Evolutionary conservation across 1,284 basidiomycete species (phyloP), one percentile per base, ranked within the genome.

Genomic region (Hemileia vastatrix): DNA sequence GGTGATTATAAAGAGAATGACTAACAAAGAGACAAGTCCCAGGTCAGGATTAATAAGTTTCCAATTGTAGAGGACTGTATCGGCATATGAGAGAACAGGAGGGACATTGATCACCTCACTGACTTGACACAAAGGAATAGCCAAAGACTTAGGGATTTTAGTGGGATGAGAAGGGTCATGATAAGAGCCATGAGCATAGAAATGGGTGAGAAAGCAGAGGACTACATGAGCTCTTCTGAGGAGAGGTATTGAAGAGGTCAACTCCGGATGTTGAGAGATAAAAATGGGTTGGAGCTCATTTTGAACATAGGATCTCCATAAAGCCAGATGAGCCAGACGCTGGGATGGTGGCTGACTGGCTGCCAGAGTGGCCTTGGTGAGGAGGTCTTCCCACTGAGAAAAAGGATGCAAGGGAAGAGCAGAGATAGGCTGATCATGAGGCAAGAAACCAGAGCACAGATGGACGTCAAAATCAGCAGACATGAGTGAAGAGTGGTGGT

Each of bases 401-500:
- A 58, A 78, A 76, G 0, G 31, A 23, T 4, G 56, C 11, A 65
- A 68, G 0, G 82, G 81, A 0, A 96, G 81, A 8, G 85, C 81
- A 43, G 75, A 69, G 0, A 90, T 71, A 0, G 91, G 90, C 0
- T 83, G 81, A 32, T 86, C 82, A 0, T 88, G 87, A 0, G 93
- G 92, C 80, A 96, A 84, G 75, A 97, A 96, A 0, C 93, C 93
- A 0, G 90, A 90, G 21, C 85, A 81, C 1, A 88, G 88, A 73
- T 94, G 89, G 67, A 96, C 87, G 74, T 95, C 91, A 79, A 91
- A 96, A 79, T 96, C 92, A 73, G 92, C 89, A 3, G 89, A 86
- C 11, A 90, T 88, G 59, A 92, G 23, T 21, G 57, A 44, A 15
- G 83, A 3, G 90, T 91, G 9, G 87, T 84, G 3, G 86, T 89